Percentiles rank a stretch among this genome's conserved stretches.
phyloP scores from a whole-genome alignment of 75 land plant genomes.

The Picea sitchensis region DNA sequence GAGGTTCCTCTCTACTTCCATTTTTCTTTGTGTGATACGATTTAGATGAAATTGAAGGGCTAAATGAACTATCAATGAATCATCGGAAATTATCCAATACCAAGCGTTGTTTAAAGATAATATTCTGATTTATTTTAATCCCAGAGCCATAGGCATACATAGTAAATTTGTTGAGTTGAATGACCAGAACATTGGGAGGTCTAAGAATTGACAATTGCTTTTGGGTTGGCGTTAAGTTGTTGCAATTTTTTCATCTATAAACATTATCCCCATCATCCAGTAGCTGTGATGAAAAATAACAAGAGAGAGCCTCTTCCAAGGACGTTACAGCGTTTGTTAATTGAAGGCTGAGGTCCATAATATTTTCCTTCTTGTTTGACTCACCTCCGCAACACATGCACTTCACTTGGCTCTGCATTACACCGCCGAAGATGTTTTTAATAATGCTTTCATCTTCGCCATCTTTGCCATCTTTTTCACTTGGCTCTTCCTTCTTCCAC shows the following conservation, averaged over 20 bases:
- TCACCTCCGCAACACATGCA: too few relatives aligned
- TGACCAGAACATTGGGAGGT: constrained; percentile 95
- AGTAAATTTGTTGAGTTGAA: constrained; percentile 97
- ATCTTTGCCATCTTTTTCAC: too few relatives aligned
- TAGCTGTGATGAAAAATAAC: constrained; percentile 79
- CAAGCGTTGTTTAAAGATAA: constrained; percentile 53
- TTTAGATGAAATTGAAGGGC: too few relatives aligned
- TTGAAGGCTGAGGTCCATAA: constrained; percentile 86
- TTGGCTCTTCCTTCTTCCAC: constrained; percentile 28
- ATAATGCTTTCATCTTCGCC: constrained; percentile 29
- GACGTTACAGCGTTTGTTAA: constrained; percentile 41
- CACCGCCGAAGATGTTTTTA: constrained; percentile 93
- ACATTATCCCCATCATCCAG: constrained; percentile 82
- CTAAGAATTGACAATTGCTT: constrained; percentile 87
- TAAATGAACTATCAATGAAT: too few relatives aligned
- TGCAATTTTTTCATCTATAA: constrained; percentile 87
- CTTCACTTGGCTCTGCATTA: constrained; percentile 71
- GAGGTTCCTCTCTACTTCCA: too few relatives aligned
- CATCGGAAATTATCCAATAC: constrained; percentile 16
- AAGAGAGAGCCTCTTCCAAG: constrained; percentile 46
- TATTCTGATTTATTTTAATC: constrained; percentile 74
- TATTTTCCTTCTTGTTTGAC: constrained; percentile 41
- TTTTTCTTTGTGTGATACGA: too few relatives aligned
- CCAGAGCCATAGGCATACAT: constrained; percentile 40
- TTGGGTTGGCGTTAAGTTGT: constrained; percentile 72